Percentiles rank a stretch among this genome's conserved stretches.
These are phyloP conservation scores for Flueggea neowawraea DNA, from an alignment of 441 rosid species.

Conservation along the genomic window DNA sequence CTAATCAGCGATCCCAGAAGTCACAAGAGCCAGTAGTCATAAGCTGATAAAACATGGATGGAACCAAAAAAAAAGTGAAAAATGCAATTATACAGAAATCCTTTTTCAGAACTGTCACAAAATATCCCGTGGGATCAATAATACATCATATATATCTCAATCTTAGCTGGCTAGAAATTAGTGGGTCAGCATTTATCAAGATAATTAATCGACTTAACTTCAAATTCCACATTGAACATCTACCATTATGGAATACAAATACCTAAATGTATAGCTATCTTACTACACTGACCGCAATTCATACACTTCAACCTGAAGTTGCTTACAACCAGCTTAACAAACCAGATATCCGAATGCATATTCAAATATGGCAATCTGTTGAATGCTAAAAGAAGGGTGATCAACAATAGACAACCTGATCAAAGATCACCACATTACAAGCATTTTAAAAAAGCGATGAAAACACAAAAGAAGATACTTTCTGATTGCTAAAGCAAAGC, in stretches of 20 bases:
- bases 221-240: not conserved
- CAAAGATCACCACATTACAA: too few relatives aligned
- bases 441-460: too few relatives aligned
- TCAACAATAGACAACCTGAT: not conserved
- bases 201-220: not conserved
- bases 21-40: too few relatives aligned
- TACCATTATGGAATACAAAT: too few relatives aligned
- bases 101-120: not conserved
- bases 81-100: not conserved
- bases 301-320: not conserved
- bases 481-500: not conserved
- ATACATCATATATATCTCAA: not conserved
- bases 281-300: not conserved
- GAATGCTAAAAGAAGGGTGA: not conserved
- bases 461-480: not conserved
- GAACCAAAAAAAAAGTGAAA: too few relatives aligned
- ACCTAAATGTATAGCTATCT: too few relatives aligned
- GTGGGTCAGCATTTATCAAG: not conserved
- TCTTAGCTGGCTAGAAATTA: not conserved
- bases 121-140: too few relatives aligned
- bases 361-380: not conserved
- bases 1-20: not conserved
- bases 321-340: not conserved
- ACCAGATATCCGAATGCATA: not conserved
- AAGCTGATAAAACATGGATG: too few relatives aligned